Evolutionary conservation across 345 rosid genomes (phyloP), one percentile per base, ranked within the genome.

Genomic region (Pelargonium nanum): DNA sequence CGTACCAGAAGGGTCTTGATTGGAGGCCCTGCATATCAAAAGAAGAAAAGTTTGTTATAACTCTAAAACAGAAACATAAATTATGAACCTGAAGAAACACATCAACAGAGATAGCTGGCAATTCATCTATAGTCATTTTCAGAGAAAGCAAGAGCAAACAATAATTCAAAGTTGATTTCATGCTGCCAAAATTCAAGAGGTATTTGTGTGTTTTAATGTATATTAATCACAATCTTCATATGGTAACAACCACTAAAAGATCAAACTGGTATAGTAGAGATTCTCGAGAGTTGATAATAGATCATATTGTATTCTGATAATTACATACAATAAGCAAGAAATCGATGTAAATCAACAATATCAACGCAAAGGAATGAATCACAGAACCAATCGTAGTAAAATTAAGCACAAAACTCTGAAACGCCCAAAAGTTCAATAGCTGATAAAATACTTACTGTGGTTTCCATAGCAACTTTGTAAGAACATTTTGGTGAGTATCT

Each of bases 391-490:
- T 10, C 13, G 13, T 34, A 34, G 1, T 34, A 4, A 34, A 34
- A 9, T 9, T 8, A n/a, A n/a, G n/a, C n/a, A n/a, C n/a, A n/a
- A 28, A 28, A 28, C 4, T 28, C 34, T 34, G 45, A 34, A 34
- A 34, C 45, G 34, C 34, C 34, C 34, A 28, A 5, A 10, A 10
- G 45, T 5, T 34, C 12, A 34, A 34, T 34, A 34, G 12, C 45
- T 34, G 45, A 34, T 34, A 34, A 34, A 34, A 34, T 53, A 77
- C 99, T 87, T 83, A 93, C 99, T 76, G 93, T 4, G 85, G 82
- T 55, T 81, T 70, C 68, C 83, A 66, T 40, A 87, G 81, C 59
- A 87, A 68, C 54, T 92, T 71, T 13, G 82, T 72, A 54, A 93
- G 72, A 74, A 77, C 81, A 28, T 77, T 81, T 50, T 84, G 90